These are phyloP conservation scores for Aspergillus floridensis DNA, from an alignment of 2,329 filamentous ascomycete genomes.

Conservation along the genomic window DNA sequence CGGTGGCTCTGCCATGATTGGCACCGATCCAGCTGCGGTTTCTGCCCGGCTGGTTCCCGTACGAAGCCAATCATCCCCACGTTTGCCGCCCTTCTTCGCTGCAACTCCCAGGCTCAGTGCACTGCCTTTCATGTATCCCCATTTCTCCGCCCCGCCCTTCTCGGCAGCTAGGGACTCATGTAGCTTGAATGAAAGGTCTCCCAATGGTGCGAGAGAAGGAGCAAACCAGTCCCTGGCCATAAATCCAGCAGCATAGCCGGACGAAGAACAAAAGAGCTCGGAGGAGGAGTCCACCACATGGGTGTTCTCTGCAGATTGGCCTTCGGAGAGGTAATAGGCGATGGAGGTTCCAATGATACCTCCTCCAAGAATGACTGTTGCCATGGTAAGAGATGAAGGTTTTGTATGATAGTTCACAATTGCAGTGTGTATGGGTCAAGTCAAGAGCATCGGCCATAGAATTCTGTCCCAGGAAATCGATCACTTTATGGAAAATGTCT, in stretches of 20 bases:
- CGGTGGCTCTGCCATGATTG: slow-evolving; percentile 45
- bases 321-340: slow-evolving; percentile 66
- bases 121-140: slow-evolving; percentile 60
- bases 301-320: slow-evolving; percentile 42
- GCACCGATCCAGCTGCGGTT: slow-evolving; percentile 43
- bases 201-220: slow-evolving; percentile 56
- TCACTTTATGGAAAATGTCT: neutral
- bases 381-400: slow-evolving; percentile 27
- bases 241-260: slow-evolving; percentile 72
- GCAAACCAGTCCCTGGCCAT: slow-evolving; percentile 71
- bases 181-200: slow-evolving; percentile 65
- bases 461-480: neutral
- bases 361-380: slow-evolving; percentile 65
- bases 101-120: slow-evolving; percentile 54
- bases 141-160: slow-evolving; percentile 56
- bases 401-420: slow-evolving; percentile 24
- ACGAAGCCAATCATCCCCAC: slow-evolving; percentile 64
- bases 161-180: slow-evolving; percentile 63
- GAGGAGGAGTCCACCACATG: slow-evolving; percentile 58
- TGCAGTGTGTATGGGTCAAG: too few species aligned
- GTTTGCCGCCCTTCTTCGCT: slow-evolving; percentile 39
- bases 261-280: slow-evolving; percentile 69
- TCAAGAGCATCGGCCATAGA: neutral
- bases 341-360: slow-evolving; percentile 69
- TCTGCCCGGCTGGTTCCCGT: slow-evolving; percentile 63